A percentile compares a stretch with the other conserved stretches of the same genome.
These are phyloP conservation scores for Zygoascus meyerae DNA, from an alignment of 1,139 yeast species.

Conservation along the genomic window DNA sequence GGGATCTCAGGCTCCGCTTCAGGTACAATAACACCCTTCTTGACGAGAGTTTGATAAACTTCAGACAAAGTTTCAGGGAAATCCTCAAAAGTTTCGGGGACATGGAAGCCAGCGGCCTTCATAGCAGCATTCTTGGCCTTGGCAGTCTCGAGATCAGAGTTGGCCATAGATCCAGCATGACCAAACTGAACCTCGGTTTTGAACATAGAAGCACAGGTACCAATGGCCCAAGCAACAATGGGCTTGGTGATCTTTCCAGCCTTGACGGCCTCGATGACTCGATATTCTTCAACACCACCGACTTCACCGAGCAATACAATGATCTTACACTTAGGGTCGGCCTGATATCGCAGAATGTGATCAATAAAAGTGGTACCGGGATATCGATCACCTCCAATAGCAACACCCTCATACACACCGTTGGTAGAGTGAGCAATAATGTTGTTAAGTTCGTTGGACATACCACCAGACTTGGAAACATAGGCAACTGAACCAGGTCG, in stretches of 20 bases:
- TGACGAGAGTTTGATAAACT: constrained; percentile 37
- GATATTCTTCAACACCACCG: constrained; percentile 46
- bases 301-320: constrained; percentile 43
- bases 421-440: constrained; percentile 42
- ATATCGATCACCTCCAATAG: constrained; percentile 45
- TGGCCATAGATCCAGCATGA: constrained; percentile 45
- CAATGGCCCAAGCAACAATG: constrained; percentile 46
- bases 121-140: constrained; percentile 41
- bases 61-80: constrained; percentile 37
- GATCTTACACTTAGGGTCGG: constrained; percentile 43
- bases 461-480: constrained; percentile 46
- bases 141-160: constrained; percentile 43
- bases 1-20: constrained; percentile 42
- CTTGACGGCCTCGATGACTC: constrained; percentile 44
- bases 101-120: constrained; percentile 42
- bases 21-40: constrained; percentile 36
- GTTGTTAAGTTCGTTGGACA: constrained; percentile 46
- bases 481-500: constrained; percentile 45
- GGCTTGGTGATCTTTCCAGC: constrained; percentile 41
- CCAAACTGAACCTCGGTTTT: constrained; percentile 46
- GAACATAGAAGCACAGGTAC: constrained; percentile 45
- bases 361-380: constrained; percentile 47
- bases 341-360: constrained; percentile 42
- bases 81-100: constrained; percentile 44
- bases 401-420: constrained; percentile 45